These are phyloP conservation scores for Barnettozyma sucrosica DNA, from an alignment of 805 yeast genomes.

Conservation along the genomic window DNA sequence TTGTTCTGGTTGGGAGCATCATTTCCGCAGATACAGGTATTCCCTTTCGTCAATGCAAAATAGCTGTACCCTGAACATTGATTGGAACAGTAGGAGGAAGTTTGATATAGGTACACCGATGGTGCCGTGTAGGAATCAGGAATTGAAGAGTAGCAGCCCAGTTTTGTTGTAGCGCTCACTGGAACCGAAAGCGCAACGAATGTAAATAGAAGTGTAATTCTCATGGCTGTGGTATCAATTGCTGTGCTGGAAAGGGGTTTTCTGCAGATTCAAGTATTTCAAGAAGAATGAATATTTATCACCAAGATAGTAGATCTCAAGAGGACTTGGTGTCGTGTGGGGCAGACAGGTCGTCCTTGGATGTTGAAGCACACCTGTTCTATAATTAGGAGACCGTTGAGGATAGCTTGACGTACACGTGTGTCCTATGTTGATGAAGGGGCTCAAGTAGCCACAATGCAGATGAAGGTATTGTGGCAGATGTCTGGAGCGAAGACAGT, in stretches of 20 bases:
- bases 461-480: not conserved
- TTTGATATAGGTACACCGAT: constrained; percentile 43
- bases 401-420: not conserved
- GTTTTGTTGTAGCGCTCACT: not conserved
- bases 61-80: constrained; percentile 37
- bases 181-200: not conserved
- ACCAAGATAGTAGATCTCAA: not conserved
- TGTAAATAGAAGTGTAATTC: not conserved
- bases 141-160: constrained; percentile 19
- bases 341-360: not conserved
- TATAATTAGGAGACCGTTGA: not conserved
- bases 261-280: not conserved
- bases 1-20: constrained; percentile 32
- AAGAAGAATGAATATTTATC: not conserved
- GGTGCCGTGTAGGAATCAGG: constrained; percentile 18
- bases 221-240: not conserved
- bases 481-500: not conserved
- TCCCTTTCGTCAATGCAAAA: constrained; percentile 44
- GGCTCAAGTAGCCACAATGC: no score
- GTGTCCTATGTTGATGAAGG: not conserved
- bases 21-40: constrained; percentile 56
- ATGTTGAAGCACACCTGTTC: not conserved
- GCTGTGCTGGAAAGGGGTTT: not conserved
- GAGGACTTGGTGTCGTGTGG: not conserved
- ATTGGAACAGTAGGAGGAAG: constrained; percentile 41